Percentiles rank a stretch among this genome's conserved stretches.
Evolutionary conservation across 1,284 basidiomycete genomes (phyloP).

Genomic region (Ceratobasidium sp.): DNA sequence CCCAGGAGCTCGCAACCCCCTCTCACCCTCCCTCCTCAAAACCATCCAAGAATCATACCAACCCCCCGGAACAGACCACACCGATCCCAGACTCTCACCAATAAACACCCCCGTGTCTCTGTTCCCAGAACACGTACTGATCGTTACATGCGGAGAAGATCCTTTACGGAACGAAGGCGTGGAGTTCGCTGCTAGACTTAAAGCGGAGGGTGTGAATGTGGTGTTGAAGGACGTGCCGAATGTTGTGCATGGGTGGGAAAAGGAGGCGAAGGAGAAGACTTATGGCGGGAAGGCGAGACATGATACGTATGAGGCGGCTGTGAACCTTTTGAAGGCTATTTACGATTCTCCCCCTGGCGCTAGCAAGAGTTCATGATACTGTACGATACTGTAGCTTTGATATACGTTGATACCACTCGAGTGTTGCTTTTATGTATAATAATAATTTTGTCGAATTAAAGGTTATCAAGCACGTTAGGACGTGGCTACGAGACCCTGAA

Average conservation of each 20-base stretch:
- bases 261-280: constrained; percentile 11
- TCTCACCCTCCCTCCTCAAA: constrained; percentile 6
- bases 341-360: background rate
- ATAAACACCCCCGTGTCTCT: constrained; percentile 5
- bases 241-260: constrained; percentile 23
- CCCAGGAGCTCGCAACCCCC: background rate
- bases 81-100: constrained; percentile 24
- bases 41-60: background rate
- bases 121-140: constrained; percentile 19
- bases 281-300: constrained; percentile 6
- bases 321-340: constrained; percentile 7
- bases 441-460: too few relatives aligned
- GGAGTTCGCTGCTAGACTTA: background rate
- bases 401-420: too few relatives aligned
- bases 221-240: constrained; percentile 17
- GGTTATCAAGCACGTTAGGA: too few relatives aligned
- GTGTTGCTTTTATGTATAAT: too few relatives aligned
- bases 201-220: constrained; percentile 22
- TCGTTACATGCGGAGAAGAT: constrained; percentile 14
- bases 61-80: constrained; percentile 8
- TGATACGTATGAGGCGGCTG: constrained; percentile 13
- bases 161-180: constrained; percentile 16
- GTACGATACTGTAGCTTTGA: too few relatives aligned
- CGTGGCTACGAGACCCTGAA: too few relatives aligned
- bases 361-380: too few relatives aligned